Evolutionary conservation across 352 stramenopile genomes (phyloP).

Genomic region (Phytophthora fragariaefolia): DNA sequence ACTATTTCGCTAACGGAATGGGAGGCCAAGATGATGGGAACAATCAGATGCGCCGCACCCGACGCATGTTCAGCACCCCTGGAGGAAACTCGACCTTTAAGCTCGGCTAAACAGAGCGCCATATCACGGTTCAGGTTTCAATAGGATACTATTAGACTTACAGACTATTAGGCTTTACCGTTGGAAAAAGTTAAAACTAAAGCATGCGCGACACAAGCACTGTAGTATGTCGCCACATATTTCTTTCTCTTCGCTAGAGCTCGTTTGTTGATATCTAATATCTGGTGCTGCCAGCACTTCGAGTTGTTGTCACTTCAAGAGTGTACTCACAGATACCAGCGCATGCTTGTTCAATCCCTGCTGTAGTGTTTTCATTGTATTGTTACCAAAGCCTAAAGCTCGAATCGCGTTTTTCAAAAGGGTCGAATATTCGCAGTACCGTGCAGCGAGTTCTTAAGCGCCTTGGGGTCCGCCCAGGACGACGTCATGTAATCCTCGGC

Average conservation of each 20-base stretch:
- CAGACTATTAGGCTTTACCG: no score
- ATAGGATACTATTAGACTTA: conserved; percentile 3
- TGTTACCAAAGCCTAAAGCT: neutral
- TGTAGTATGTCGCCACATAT: no score
- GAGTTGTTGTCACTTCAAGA: no score
- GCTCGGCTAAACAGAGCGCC: conserved; percentile 38
- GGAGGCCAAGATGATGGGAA: conserved; percentile 34
- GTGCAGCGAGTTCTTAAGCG: conserved; percentile 93
- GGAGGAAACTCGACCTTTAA: conserved; percentile 55
- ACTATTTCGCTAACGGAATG: conserved; percentile 55
- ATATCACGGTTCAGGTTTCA: conserved; percentile 3
- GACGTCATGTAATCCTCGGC: conserved; percentile 96
- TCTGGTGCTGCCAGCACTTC: no score
- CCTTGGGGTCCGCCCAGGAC: conserved; percentile 94
- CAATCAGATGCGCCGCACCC: conserved; percentile 44
- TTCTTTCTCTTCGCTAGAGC: no score
- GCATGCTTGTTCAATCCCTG: no score
- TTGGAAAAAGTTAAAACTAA: no score
- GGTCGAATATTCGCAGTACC: conserved; percentile 88
- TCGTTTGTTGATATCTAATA: no score
- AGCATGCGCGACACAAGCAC: no score
- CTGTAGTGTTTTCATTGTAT: neutral
- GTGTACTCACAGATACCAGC: no score
- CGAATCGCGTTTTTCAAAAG: conserved; percentile 47
- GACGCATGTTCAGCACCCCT: conserved; percentile 53